Percentiles rank a stretch among this genome's conserved stretches.
These are phyloP conservation scores for Stephania yunnanensis DNA, from an alignment of 164 flowering plant species.

Conservation along the genomic window DNA sequence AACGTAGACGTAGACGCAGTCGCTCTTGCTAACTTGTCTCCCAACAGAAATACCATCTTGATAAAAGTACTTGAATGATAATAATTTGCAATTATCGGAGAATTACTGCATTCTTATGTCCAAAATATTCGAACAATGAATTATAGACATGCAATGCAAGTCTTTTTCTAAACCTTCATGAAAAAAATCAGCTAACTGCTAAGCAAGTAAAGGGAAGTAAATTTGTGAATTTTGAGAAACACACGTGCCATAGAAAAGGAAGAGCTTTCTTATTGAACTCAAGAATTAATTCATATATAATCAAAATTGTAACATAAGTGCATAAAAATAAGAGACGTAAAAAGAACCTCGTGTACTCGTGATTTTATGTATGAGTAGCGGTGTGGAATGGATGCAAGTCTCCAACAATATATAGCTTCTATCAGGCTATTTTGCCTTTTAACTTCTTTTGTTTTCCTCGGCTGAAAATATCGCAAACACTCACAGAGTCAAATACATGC, in stretches of 20 bases:
- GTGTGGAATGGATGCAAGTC: no score
- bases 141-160: not conserved
- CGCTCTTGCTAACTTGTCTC: no score
- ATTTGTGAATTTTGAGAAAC: not conserved
- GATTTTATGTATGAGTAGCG: no score
- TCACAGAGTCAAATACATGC: constrained; percentile 44
- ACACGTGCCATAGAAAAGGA: not conserved
- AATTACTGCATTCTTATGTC: not conserved
- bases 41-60: not conserved
- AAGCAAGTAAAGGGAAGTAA: not conserved
- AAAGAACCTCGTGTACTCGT: no score
- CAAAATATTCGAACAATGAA: not conserved
- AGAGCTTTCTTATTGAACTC: not conserved
- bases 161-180: not conserved
- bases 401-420: no score
- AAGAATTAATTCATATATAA: not conserved
- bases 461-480: constrained; percentile 7
- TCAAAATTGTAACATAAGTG: no score
- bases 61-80: not conserved
- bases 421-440: not conserved
- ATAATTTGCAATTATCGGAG: not conserved
- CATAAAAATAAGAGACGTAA: no score
- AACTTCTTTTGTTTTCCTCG: not conserved
- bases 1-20: no score
- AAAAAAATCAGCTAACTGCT: not conserved